Evolutionary conservation across 176 grass and related monocot species (phyloP), one percentile per base, ranked within the genome.

Genomic region (Paspalum vaginatum): DNA sequence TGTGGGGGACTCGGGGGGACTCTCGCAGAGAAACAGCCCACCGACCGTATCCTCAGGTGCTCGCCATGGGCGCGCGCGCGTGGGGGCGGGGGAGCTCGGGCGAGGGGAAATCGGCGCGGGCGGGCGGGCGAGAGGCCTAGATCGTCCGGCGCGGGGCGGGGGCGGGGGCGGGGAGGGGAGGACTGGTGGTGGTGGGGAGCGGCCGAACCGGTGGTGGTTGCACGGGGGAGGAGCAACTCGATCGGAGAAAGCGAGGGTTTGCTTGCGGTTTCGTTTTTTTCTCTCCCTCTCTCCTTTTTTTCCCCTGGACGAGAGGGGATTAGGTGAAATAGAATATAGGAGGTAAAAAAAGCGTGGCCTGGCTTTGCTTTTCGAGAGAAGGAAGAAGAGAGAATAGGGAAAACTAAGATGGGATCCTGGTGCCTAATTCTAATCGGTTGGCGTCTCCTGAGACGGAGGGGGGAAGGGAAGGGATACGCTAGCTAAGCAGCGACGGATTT

Each of bases 1-100:
- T 72, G 65, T 82, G 69, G 83, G 83, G 83, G 88, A 77, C 83
- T 89, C 88, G 83, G 42, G 47, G 51, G 70, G 76, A 89, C 66
- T 78, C 88, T 82, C 61, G 83, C 88, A 81, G 2, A 86, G 88
- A 89, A 89, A 89, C 88, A 89, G 88, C 88, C 83, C 88, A 78
- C 78, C 52, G 61, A 85, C 72, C 78, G 83, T 89, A 82, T 85
- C 83, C 81, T 89, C 49, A 89, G 78, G 88, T 82, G 83, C 77
- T 84, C 72, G 78, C 64, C 88, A 89, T 89, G 88, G 60, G 44
- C 63, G 58, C 44, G 60, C 26, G 76, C 1, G 41, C 64, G 8
- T n/a, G 7, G 41, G 72, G 6, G 40, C 8, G 6, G 41, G 48
- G 5, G 21, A 24, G 52, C 42, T 68, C 44, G 76, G 59, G 59